A percentile compares a stretch with the other conserved stretches of the same genome.
Conservation (phyloP, 2,329 filamentous ascomycete genomes). For the Colletotrichum aenigma region DNA sequence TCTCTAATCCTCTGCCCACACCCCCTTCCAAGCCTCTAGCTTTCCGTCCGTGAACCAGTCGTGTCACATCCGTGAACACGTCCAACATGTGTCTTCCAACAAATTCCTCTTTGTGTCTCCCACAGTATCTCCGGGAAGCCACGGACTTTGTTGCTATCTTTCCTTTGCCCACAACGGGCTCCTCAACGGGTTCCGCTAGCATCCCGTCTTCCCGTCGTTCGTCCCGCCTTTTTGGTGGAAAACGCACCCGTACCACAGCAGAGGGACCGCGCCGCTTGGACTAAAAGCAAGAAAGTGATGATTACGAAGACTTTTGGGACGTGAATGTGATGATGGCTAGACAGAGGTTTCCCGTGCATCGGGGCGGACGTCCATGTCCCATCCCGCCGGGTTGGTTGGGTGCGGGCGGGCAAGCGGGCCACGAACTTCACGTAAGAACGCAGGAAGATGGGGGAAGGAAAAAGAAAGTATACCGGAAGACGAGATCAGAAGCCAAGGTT, state of each 20-base stretch:
- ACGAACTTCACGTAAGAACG: background rate
- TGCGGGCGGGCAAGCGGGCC: background rate
- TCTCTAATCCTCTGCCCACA: background rate
- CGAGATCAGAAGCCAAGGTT: background rate
- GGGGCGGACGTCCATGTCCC: background rate
- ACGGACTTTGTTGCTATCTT: background rate
- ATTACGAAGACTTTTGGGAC: background rate
- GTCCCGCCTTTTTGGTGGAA: background rate
- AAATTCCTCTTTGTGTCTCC: background rate
- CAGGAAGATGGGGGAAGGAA: background rate
- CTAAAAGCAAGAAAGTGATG: background rate
- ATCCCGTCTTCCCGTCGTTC: constrained; percentile 15
- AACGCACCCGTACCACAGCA: background rate
- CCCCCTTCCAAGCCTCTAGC: background rate
- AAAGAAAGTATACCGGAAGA: background rate
- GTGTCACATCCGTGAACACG: background rate
- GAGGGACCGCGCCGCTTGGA: background rate
- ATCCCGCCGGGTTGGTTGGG: background rate
- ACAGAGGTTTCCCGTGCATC: background rate
- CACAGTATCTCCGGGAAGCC: background rate
- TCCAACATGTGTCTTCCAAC: background rate
- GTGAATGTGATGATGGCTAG: background rate
- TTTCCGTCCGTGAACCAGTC: background rate
- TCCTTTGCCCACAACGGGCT: background rate
- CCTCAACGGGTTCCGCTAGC: constrained; percentile 13